These are phyloP conservation scores for Trichophyton benhamiae DNA, from an alignment of 2,329 filamentous ascomycete genomes.

Conservation along the genomic window DNA sequence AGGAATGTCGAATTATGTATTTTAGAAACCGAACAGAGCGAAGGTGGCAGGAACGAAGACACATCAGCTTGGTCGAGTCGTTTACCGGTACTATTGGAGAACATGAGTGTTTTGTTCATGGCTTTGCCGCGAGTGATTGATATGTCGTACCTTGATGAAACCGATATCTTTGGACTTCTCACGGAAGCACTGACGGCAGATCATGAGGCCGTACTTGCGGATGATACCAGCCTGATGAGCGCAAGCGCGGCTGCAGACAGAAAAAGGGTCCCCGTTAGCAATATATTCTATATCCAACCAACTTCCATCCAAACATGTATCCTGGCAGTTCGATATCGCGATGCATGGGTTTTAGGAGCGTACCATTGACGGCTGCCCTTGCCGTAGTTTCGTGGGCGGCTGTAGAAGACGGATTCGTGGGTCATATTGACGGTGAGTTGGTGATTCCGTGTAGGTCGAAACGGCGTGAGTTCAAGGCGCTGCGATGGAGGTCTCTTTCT, in stretches of 20 bases:
- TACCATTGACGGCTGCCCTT: slow-evolving; percentile 94
- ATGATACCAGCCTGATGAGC: slow-evolving; percentile 97
- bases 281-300: background rate
- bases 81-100: slow-evolving; percentile 1
- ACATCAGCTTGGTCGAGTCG: background rate
- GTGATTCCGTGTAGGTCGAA: background rate
- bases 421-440: slow-evolving; percentile 45
- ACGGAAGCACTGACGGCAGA: slow-evolving; percentile 58
- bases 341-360: slow-evolving; percentile 24
- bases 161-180: slow-evolving; percentile 57
- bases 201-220: slow-evolving; percentile 97
- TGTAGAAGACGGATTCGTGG: slow-evolving; percentile 99
- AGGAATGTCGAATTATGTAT: background rate
- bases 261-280: slow-evolving; percentile 8
- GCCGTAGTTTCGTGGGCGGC: slow-evolving; percentile 90
- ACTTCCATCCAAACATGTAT: background rate
- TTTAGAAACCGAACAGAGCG: background rate
- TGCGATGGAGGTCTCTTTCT: background rate
- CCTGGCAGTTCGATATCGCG: background rate
- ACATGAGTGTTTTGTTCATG: background rate
- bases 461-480: background rate
- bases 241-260: slow-evolving; percentile 56
- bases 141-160: slow-evolving; percentile 48
- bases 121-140: background rate
- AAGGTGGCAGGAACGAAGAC: background rate